phyloP scores from a whole-genome alignment of 139 green algal species.

The Tetradesmus lagerheimii region DNA sequence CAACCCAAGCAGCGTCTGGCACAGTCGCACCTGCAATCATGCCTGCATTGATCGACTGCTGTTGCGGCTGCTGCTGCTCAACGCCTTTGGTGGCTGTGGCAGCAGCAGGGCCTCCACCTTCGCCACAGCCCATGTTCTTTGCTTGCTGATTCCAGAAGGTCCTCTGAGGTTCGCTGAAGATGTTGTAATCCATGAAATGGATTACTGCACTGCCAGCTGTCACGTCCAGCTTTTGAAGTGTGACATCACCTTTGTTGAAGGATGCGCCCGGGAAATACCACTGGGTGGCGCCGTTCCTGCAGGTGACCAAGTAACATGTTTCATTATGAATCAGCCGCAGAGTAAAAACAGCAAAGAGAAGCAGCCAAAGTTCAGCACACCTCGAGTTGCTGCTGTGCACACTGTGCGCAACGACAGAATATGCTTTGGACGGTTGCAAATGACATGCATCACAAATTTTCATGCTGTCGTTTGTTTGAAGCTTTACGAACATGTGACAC shows the following conservation, averaged over 20 bases:
- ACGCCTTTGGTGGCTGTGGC: no score
- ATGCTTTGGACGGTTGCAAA: no score
- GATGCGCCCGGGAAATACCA: neutral
- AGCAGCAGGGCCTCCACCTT: neutral
- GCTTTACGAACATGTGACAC: no score
- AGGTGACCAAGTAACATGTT: neutral
- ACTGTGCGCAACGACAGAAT: no score
- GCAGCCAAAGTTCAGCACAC: no score
- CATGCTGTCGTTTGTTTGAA: no score
- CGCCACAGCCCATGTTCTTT: neutral
- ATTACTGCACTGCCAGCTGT: neutral
- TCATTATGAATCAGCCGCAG: no score
- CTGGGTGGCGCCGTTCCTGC: neutral
- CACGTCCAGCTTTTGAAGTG: neutral
- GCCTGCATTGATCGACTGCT: neutral
- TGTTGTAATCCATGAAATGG: neutral
- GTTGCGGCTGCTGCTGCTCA: no score
- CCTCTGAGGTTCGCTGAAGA: neutral
- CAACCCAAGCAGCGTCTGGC: no score
- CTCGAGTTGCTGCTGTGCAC: no score
- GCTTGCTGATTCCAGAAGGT: neutral
- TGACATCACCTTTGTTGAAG: neutral
- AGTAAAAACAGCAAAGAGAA: no score
- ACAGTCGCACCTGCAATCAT: constrained; percentile 16
- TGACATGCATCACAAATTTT: no score